Evolutionary conservation across 2,329 filamentous ascomycete genomes (phyloP).

Genomic region (Pseudonectria foliicola): DNA sequence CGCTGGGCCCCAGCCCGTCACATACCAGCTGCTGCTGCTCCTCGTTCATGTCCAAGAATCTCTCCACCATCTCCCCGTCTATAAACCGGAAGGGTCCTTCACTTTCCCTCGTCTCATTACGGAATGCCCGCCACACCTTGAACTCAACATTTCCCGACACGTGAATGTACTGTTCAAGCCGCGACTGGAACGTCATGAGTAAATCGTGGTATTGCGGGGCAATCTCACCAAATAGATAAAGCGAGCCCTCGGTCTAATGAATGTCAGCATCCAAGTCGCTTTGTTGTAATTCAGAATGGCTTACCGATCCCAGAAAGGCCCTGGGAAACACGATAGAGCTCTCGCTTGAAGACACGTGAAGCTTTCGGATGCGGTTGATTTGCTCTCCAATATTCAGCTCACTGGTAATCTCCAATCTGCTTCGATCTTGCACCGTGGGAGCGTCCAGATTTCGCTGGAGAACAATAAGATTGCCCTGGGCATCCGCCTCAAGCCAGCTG

Average conservation of each 20-base stretch:
- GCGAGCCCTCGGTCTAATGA: slow-evolving; percentile 71
- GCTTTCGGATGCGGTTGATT: slow-evolving; percentile 77
- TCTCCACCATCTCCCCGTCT: slow-evolving; percentile 84
- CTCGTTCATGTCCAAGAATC: slow-evolving; percentile 67
- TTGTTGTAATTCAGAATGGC: slow-evolving; percentile 22
- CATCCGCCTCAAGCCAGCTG: slow-evolving; percentile 76
- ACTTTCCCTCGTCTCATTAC: slow-evolving; percentile 63
- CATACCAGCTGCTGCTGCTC: slow-evolving; percentile 46
- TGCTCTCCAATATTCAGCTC: slow-evolving; percentile 87
- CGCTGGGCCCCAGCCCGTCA: slow-evolving; percentile 49
- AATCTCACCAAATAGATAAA: slow-evolving; percentile 85
- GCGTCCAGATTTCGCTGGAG: slow-evolving; percentile 67
- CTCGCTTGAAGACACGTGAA: slow-evolving; percentile 58
- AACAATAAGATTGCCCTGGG: slow-evolving; percentile 80
- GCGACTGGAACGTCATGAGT: slow-evolving; percentile 72
- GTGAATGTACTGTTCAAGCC: slow-evolving; percentile 58
- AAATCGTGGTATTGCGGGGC: slow-evolving; percentile 65
- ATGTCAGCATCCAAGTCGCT: slow-evolving; percentile 7
- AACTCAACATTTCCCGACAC: slow-evolving; percentile 71
- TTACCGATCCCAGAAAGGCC: slow-evolving; percentile 84
- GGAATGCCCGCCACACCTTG: slow-evolving; percentile 73
- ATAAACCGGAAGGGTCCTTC: slow-evolving; percentile 81
- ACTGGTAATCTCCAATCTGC: slow-evolving; percentile 63
- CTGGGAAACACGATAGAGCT: slow-evolving; percentile 67
- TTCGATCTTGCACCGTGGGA: slow-evolving; percentile 66